Base-by-base conservation (phyloP, 441 rosid species). In the Gossypium gossypioides region DNA sequence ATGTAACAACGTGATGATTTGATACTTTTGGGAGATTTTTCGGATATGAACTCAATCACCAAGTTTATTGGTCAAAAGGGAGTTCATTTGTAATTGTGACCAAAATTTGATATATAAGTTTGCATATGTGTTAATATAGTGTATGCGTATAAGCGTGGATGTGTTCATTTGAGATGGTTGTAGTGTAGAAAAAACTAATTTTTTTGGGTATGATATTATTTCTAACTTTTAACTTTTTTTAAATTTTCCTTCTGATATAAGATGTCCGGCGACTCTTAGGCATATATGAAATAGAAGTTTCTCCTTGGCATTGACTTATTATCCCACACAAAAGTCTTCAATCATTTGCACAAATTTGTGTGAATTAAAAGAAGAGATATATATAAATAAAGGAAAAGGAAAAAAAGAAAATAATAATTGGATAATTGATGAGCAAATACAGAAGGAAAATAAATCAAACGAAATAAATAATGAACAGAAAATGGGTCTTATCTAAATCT, bases 401-500 rank as follows among this genome's bases (percentile, higher is more conserved):
- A 25, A 29, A 29, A n/a, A 69, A 51, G 1, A 29, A 12, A 18
- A 0, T 0, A n/a, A 69, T 34, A 57, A 71, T 57, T 58, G 65
- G 37, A 27, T 75, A 59, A 61, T 74, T 46, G 72, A 61, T 15
- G 60, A 59, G 7, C 12, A 71, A 5, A 50, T 21, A 21, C 22
- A 5, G 8, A 19, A 55, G 27, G 1, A 1, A 9, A 12, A 25
- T 18, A 25, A 1, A 13, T 2, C 34, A 24, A 57, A 60, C 37
- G 16, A 5, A 32, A 71, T 10, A 4, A 37, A 67, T 18, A 4
- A 37, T 10, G 64, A 64, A n/a, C 54, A 34, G 16, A 0, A 24
- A 54, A 62, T 77, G 80, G 74, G 74, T 71, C 67, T 46, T 46
- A 46, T 62, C 82, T 76, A 74, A 74, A 77, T 71, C 74, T n/a